phyloP scores from a whole-genome alignment of 2,329 filamentous ascomycete species.

The Cercospora sojina region DNA sequence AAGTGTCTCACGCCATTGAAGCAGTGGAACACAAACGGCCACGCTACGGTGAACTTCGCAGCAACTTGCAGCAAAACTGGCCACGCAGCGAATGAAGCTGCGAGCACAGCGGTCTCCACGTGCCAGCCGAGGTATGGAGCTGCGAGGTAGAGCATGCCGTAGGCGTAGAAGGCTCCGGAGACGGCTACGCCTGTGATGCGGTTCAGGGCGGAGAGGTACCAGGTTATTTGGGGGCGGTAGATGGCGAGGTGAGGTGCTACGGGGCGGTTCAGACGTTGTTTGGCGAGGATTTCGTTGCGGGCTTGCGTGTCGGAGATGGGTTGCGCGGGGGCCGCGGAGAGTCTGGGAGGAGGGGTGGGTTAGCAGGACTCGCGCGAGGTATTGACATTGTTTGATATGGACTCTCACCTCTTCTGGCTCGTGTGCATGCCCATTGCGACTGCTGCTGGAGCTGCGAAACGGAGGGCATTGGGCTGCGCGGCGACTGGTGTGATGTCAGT shows the following conservation, averaged over 20 bases:
- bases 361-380: too few species aligned
- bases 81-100: conserved; percentile 63
- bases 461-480: conserved; percentile 48
- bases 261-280: conserved; percentile 78
- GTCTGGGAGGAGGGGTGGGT: conserved; percentile 33
- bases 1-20: conserved; percentile 72
- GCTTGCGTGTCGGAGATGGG: conserved; percentile 55
- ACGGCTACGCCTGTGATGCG: conserved; percentile 78
- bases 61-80: conserved; percentile 59
- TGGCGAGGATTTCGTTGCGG: conserved; percentile 66
- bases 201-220: conserved; percentile 72
- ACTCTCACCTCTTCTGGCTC: conserved; percentile 51
- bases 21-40: conserved; percentile 67
- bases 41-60: conserved; percentile 59
- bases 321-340: conserved; percentile 50
- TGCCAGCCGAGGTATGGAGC: conserved; percentile 74
- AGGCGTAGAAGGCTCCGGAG: conserved; percentile 74
- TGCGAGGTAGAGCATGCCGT: conserved; percentile 75
- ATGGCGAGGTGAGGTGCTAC: conserved; percentile 81
- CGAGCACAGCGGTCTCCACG: conserved; percentile 62
- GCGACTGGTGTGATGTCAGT: conserved; percentile 40
- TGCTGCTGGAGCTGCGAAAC: conserved; percentile 47
- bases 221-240: conserved; percentile 85
- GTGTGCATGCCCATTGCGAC: conserved; percentile 40
- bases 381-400: too few species aligned